Evolutionary conservation across 1,284 basidiomycete genomes (phyloP).

Genomic region (Rhodotorula sp.): DNA sequence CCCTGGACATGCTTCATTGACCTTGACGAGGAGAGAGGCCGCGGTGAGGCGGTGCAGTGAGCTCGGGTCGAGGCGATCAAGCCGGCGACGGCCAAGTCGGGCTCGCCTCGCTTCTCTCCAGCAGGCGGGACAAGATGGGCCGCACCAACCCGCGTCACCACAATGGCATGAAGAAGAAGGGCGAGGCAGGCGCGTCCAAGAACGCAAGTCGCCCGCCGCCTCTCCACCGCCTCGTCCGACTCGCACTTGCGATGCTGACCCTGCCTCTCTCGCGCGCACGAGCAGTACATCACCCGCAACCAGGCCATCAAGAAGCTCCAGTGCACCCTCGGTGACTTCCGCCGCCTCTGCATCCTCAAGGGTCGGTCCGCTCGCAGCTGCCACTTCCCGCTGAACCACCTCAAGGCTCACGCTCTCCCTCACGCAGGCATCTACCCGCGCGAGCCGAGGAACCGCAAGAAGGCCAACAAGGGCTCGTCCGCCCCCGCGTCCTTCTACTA

Average conservation of each 20-base stretch:
- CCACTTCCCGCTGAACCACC: not conserved
- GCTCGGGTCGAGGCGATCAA: not conserved
- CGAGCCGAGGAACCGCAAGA: constrained; percentile 87
- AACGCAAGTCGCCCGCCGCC: constrained; percentile 54
- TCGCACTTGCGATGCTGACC: not conserved
- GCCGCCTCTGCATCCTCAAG: constrained; percentile 95
- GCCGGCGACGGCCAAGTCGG: too few relatives aligned
- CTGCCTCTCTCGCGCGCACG: too few relatives aligned
- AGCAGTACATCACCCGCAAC: constrained; percentile 69
- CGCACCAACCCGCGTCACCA: constrained; percentile 21
- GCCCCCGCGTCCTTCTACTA: constrained; percentile 95
- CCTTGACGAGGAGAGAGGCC: not conserved
- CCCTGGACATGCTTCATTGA: not conserved
- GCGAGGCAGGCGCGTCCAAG: constrained; percentile 65
- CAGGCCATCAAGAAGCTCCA: constrained; percentile 71
- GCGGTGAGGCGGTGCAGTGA: not conserved
- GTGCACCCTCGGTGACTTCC: constrained; percentile 94
- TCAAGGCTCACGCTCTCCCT: constrained; percentile 1
- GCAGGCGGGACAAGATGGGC: constrained; percentile 12
- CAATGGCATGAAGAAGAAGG: constrained; percentile 48
- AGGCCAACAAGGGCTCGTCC: constrained; percentile 96
- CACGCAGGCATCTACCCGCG: constrained; percentile 89
- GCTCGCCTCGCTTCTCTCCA: not conserved
- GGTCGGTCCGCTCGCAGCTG: constrained; percentile 58
- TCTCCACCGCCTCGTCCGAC: not conserved